Evolutionary conservation across 2,329 filamentous ascomycete genomes (phyloP), one percentile per base, ranked within the genome.

Genomic region (Claviceps africana): DNA sequence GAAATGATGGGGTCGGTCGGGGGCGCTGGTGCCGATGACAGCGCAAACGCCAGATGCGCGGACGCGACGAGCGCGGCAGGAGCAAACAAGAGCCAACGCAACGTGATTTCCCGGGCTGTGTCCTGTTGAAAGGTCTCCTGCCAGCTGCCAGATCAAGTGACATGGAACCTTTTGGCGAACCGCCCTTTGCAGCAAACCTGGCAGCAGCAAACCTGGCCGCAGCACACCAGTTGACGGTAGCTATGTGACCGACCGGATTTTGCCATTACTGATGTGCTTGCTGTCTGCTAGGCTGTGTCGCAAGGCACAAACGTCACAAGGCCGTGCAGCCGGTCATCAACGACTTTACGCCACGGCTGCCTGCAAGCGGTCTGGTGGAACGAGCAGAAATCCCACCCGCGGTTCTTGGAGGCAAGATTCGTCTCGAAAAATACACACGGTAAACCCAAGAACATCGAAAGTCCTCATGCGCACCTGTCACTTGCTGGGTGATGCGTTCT

Each of bases 31-130:
- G 46, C 57, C 64, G 66, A 68, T 68, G 65, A 60, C 59, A 56
- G 56, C 52, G 58, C 56, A 62, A 68, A 69, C 61, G n/a, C 58
- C 54, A 69, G 66, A 68, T 68, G 48, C n/a, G 40, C 43, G 15
- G 40, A 35, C 58, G 48, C 17, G 51, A 33, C 21, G 44, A 8
- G 44, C 44, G 9, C 15, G 35, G 25, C 25, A 25, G 25, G 25
- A 25, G 35, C 35, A 33, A 28, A 15, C 30, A 47, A 28, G 44
- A 47, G 44, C 44, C 30, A 33, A 31, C 11, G 30, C 30, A 33
- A 31, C 11, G 30, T 31, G 44, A n/a, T 21, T 47, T 31, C 19
- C 19, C 19, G 8, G 33, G 11, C 35, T n/a, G 35, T 4, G 17
- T 6, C 35, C n/a, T 42, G 11, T 37, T 42, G 9, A n/a, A n/a